Conservation (phyloP, 2,329 filamentous ascomycete genomes). For the Annulohypoxylon truncatum region DNA sequence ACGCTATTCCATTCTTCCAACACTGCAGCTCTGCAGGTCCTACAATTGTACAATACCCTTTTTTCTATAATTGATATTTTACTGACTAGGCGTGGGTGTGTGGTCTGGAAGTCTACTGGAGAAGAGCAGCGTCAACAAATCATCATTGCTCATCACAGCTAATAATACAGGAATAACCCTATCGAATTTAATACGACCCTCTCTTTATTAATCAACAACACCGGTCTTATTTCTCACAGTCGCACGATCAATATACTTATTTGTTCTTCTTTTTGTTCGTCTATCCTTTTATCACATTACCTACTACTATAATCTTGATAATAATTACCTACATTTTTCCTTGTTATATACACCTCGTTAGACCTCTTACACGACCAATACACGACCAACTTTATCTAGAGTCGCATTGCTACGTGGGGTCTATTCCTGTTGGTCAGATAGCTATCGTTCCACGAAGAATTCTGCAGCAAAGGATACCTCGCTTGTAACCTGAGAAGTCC, state of each 20-base stretch:
- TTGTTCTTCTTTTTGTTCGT: conserved; percentile 6
- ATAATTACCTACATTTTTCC: background rate
- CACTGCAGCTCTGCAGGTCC: background rate
- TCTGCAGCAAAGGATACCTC: conserved; percentile 11
- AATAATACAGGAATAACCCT: conserved; percentile 23
- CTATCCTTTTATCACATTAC: background rate
- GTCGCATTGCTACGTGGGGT: conserved; percentile 31
- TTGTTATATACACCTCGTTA: background rate
- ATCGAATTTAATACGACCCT: conserved; percentile 17
- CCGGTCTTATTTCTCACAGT: conserved; percentile 14
- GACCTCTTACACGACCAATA: conserved; percentile 6
- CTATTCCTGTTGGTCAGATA: conserved; percentile 11
- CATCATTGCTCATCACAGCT: conserved; percentile 6
- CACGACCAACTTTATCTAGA: conserved; percentile 18
- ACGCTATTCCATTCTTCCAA: conserved; percentile 15
- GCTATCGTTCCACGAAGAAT: conserved; percentile 14
- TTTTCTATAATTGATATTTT: conserved; percentile 4
- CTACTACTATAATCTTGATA: background rate
- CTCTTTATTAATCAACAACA: conserved; percentile 24
- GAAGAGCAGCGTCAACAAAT: background rate
- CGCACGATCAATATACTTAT: conserved; percentile 14
- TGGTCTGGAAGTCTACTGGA: conserved; percentile 17
- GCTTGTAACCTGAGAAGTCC: conserved; percentile 12
- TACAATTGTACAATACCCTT: background rate
- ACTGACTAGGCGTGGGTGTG: background rate